Conservation (phyloP, 768 basidiomycete genomes). For the Macrolepiota albuminosa region DNA sequence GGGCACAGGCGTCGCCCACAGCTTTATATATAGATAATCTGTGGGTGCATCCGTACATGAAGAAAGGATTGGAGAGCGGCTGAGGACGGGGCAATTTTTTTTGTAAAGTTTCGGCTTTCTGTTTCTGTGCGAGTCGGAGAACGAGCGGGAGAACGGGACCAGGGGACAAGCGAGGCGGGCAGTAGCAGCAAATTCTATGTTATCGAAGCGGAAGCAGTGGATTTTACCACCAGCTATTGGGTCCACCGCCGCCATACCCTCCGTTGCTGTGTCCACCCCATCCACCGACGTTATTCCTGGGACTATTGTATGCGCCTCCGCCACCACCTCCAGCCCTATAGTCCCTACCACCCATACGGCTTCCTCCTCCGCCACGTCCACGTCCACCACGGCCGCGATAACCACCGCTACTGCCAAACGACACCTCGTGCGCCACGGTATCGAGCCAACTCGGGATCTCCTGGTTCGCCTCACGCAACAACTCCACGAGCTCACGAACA, state of each 20-base stretch:
- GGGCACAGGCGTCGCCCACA: constrained; percentile 6
- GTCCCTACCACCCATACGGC: constrained; percentile 43
- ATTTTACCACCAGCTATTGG: constrained; percentile 42
- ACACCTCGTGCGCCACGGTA: constrained; percentile 74
- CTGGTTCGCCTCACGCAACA: constrained; percentile 94
- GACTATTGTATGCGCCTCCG: constrained; percentile 20
- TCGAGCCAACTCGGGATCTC: constrained; percentile 92
- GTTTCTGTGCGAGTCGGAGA: constrained; percentile 23
- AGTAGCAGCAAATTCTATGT: constrained; percentile 5
- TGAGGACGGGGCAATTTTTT: constrained; percentile 18
- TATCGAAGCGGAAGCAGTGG: not conserved
- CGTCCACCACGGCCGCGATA: constrained; percentile 53
- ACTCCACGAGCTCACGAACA: constrained; percentile 85
- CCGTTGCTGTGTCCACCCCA: constrained; percentile 22
- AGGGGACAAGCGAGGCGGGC: constrained; percentile 9
- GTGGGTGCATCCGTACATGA: constrained; percentile 12
- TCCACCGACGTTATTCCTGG: constrained; percentile 28
- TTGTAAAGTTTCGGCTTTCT: constrained; percentile 25
- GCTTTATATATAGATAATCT: constrained; percentile 6
- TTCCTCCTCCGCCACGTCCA: constrained; percentile 47
- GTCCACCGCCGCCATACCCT: constrained; percentile 25
- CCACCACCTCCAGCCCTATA: constrained; percentile 37
- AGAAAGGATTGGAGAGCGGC: constrained; percentile 3
- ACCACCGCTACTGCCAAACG: constrained; percentile 59
- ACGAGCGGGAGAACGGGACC: constrained; percentile 3